A percentile compares a stretch with the other conserved stretches of the same genome.
phyloP scores from a whole-genome alignment of 2,329 filamentous ascomycete genomes.

The Exophiala mesophila region DNA sequence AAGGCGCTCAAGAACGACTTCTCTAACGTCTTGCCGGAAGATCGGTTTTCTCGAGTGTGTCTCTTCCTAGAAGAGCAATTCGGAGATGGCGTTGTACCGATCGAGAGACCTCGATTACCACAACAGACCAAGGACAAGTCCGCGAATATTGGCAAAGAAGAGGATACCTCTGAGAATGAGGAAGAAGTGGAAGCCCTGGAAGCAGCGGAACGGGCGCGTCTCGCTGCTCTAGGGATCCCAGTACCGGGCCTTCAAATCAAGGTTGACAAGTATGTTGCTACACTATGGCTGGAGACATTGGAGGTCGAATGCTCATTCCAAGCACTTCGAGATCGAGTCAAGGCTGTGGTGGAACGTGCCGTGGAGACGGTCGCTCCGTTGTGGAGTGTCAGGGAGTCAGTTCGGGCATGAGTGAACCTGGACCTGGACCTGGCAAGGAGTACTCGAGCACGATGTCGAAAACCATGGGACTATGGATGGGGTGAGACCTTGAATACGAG shows the following conservation, averaged over 20 bases:
- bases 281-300: conserved; percentile 85
- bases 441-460: neutral
- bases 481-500: no score
- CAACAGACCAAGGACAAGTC: conserved; percentile 30
- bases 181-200: conserved; percentile 49
- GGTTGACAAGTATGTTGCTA: conserved; percentile 81
- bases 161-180: conserved; percentile 30
- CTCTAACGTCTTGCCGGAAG: conserved; percentile 63
- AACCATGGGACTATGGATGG: no score
- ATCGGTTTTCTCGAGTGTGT: conserved; percentile 78
- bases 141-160: conserved; percentile 26
- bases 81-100: conserved; percentile 76
- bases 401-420: conserved; percentile 4
- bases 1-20: conserved; percentile 60
- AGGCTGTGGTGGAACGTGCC: conserved; percentile 82
- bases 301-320: conserved; percentile 82
- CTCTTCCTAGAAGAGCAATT: conserved; percentile 98
- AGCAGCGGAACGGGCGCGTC: conserved; percentile 65
- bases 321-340: conserved; percentile 75
- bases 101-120: conserved; percentile 57
- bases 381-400: conserved; percentile 32
- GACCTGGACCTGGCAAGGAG: neutral
- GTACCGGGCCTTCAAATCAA: conserved; percentile 83
- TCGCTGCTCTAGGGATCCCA: conserved; percentile 80
- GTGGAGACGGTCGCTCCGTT: conserved; percentile 80